Evolutionary conservation across 2,329 filamentous ascomycete species (phyloP), one percentile per base, ranked within the genome.

Genomic region (Alternaria tenuissima): DNA sequence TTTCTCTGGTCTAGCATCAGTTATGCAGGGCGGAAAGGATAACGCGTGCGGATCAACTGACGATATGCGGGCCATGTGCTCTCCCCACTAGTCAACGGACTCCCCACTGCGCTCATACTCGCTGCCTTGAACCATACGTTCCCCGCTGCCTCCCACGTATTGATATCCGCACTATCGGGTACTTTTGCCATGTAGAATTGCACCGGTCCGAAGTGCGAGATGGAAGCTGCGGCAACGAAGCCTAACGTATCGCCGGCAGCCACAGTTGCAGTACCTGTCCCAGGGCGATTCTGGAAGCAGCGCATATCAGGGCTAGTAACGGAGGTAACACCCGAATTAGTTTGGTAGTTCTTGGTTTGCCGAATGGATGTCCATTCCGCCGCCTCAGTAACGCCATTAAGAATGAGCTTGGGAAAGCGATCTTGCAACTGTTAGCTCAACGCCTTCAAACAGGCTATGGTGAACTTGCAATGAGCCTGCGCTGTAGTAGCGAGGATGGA

Each of bases 121-220:
- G 61, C 67, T 3, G 62, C 69, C 44, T 76, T 77, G 61, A 76
- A 76, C 74, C 75, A 77, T 7, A 77, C 72, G 43, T 71, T 72
- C 0, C 73, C 74, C 9, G 61, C 32, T 3, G 67, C 60, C 43
- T 74, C 69, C 73, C 73, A 76, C 2, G 68, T 69, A 38, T 71
- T 71, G 18, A 73, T 65, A 43, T 72, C 60, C 11, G 63, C 63
- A 32, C 58, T 59, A 28, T 68, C 67, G 3, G 75, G 75, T 16
- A 73, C 84, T 69, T 84, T 86, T 66, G 85, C 86, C 58, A 87
- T 79, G 68, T 87, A 87, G 2, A 84, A 84, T 63, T 86, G 75
- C 3, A 83, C 83, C 16, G 85, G 85, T 2, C 85, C 85, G 59
- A 84, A 81, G 73, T 88, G 86, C 28, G 79, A 81, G 1, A 85